Evolutionary conservation across 257 asterid species (phyloP).

Genomic region (Dorcoceras hygrometricum): DNA sequence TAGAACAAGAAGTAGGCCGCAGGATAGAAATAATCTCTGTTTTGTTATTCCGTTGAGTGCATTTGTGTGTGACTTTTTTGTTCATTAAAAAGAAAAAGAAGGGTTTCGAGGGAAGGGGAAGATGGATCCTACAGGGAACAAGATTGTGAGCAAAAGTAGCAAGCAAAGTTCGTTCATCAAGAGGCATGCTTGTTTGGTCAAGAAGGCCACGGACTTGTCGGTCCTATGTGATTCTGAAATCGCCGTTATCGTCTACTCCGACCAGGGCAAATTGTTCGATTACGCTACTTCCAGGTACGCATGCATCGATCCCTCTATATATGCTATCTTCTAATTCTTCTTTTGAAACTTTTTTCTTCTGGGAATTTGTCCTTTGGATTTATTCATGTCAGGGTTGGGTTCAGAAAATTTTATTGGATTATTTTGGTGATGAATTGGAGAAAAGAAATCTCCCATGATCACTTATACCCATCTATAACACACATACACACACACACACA

Average conservation of each 20-base stretch:
- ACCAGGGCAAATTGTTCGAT: not conserved
- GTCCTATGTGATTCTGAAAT: not conserved
- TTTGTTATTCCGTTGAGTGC: not conserved
- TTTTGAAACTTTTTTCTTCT: not conserved
- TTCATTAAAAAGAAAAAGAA: too few species aligned
- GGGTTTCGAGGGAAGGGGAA: not conserved
- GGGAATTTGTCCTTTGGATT: not conserved
- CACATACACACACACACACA: too few species aligned
- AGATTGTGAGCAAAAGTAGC: too few species aligned
- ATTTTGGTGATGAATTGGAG: too few species aligned
- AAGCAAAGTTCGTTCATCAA: not conserved
- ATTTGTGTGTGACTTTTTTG: not conserved
- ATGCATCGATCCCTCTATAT: not conserved
- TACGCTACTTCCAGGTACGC: not conserved
- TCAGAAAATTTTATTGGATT: not conserved
- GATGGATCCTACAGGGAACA: not conserved
- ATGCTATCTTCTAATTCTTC: not conserved
- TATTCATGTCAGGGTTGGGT: not conserved
- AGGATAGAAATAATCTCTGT: too few species aligned
- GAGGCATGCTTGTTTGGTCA: not conserved
- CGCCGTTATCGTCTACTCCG: not conserved
- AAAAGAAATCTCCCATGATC: too few species aligned
- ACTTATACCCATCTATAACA: too few species aligned
- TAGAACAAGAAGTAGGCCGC: not conserved
- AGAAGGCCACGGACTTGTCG: not conserved